Base-by-base conservation (phyloP, 2,329 filamentous ascomycete species). In the Cadophora gregata region DNA sequence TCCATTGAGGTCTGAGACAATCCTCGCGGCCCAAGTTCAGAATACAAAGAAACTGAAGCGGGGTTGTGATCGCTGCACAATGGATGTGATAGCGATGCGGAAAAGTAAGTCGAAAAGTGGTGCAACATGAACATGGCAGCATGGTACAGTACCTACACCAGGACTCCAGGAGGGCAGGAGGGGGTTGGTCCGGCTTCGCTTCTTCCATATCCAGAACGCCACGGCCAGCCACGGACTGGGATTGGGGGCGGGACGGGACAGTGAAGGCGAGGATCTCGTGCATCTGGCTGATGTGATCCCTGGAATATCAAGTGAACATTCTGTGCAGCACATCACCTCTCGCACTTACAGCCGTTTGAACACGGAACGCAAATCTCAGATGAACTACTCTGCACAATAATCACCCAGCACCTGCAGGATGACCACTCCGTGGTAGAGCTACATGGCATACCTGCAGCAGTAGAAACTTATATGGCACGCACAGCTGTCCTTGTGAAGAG, bases 201-300 rank as follows among this genome's bases (percentile, higher is more conserved):
- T 56, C 53, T 56, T 56, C 29, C 53, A 56, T 21, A 36, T 56
- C 53, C 53, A 56, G 29, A 31, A 56, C 53, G 53, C 53, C 53
- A 56, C 31, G 53, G 31, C 27, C 53, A 56, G 53, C 53, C 53
- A 56, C 53, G 38, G 29, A 56, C 53, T 24, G 31, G 56, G 56
- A 59, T 45, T 45, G 36, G 56, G 56, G 67, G 62, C 68, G 68
- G 71, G 69, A 64, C 67, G 67, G 66, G 64, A 69, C n/a, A 63
- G 64, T 36, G 56, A 58, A 53, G 64, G 61, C 55, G 38, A 42
- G 55, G 31, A 47, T 47, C 56, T 59, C 27, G 25, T 65, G 67
- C 65, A 71, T 67, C 63, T 69, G 67, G 65, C 69, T 63, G 59
- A 65, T 67, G 36, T 55, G 16, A 69, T 59, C 65, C 65, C 14